These are phyloP conservation scores for Penicillium lividum DNA, from an alignment of 495 filamentous ascomycete species.

Conservation along the genomic window DNA sequence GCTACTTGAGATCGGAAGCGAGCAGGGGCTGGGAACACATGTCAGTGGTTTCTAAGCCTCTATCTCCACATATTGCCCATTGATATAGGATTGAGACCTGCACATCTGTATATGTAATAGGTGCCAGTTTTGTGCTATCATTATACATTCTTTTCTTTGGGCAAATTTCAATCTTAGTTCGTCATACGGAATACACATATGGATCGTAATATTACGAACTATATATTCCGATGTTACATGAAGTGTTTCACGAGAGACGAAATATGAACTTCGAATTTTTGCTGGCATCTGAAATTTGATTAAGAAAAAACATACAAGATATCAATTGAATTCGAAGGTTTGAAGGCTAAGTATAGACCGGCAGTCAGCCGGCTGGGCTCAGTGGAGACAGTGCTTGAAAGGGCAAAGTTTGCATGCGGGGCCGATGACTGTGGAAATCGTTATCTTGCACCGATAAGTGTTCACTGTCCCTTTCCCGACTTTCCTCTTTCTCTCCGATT, in stretches of 20 bases:
- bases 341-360: neutral
- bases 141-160: neutral
- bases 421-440: slow-evolving; percentile 11
- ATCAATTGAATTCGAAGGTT: too few relatives aligned
- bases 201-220: neutral
- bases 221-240: neutral
- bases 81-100: neutral
- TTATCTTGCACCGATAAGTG: slow-evolving; percentile 21
- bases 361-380: neutral
- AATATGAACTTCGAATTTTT: too few relatives aligned
- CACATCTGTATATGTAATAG: neutral
- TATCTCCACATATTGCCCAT: neutral
- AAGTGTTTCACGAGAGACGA: neutral
- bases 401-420: slow-evolving; percentile 24
- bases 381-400: neutral
- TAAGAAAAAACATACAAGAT: too few relatives aligned
- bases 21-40: slow-evolving; percentile 66
- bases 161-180: neutral
- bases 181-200: neutral
- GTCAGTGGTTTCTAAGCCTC: slow-evolving; percentile 64
- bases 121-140: neutral
- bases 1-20: slow-evolving; percentile 69
- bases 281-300: too few relatives aligned
- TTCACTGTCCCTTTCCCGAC: slow-evolving; percentile 3
- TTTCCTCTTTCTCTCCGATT: neutral